phyloP scores from a whole-genome alignment of 2,329 filamentous ascomycete species.

The Passalora sequoiae region DNA sequence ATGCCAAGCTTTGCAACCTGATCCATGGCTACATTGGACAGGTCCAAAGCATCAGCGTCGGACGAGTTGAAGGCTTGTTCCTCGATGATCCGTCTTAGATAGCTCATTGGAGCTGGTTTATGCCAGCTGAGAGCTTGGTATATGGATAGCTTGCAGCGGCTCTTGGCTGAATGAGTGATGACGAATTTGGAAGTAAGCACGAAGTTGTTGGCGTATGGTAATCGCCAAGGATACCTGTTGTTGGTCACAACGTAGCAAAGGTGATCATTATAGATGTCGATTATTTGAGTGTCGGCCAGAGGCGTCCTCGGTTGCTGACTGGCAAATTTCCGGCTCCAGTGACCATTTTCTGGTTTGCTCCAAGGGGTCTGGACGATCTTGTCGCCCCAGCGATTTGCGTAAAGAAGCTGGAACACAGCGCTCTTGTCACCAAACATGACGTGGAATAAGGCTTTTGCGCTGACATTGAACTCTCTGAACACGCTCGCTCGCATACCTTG shows the following conservation, averaged over 20 bases:
- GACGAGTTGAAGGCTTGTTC: slow-evolving; percentile 69
- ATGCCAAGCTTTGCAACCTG: slow-evolving; percentile 70
- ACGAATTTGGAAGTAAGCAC: slow-evolving; percentile 83
- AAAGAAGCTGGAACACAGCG: slow-evolving; percentile 85
- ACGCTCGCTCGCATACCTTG: slow-evolving; percentile 71
- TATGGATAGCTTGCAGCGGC: slow-evolving; percentile 83
- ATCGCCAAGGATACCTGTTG: slow-evolving; percentile 68
- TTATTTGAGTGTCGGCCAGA: slow-evolving; percentile 76
- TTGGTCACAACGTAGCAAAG: slow-evolving; percentile 64
- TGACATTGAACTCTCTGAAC: slow-evolving; percentile 81
- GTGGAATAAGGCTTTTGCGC: slow-evolving; percentile 90
- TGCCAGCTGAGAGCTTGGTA: slow-evolving; percentile 88
- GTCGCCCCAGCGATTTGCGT: slow-evolving; percentile 73
- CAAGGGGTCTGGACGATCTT: slow-evolving; percentile 82
- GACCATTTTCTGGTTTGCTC: slow-evolving; percentile 59
- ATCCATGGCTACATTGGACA: slow-evolving; percentile 70
- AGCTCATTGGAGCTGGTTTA: slow-evolving; percentile 36
- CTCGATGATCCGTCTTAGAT: slow-evolving; percentile 52
- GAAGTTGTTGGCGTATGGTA: slow-evolving; percentile 75
- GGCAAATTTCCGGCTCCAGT: slow-evolving; percentile 61
- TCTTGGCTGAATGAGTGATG: slow-evolving; percentile 88
- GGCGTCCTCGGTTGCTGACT: slow-evolving; percentile 21
- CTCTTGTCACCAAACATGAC: slow-evolving; percentile 96
- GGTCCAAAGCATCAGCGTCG: slow-evolving; percentile 64
- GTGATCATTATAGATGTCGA: slow-evolving; percentile 60